Evolutionary conservation across 805 yeast genomes (phyloP), one percentile per base, ranked within the genome.

Genomic region (Metschnikowia arizonensis): DNA sequence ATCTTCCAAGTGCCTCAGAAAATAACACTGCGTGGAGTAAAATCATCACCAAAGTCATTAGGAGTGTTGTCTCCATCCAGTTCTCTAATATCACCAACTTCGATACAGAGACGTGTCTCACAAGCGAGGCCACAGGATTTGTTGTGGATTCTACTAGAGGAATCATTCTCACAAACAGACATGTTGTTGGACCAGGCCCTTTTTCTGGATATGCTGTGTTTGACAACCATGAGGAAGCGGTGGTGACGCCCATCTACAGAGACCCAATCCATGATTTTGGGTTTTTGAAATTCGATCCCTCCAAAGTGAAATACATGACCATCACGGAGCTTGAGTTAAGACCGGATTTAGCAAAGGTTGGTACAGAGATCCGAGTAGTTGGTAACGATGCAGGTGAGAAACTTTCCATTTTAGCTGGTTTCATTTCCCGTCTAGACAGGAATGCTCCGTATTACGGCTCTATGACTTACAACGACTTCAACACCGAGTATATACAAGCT

Each of bases 331-430:
- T 90, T 40, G 76, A 76, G 33, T 68, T 90, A 44, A 74, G 77
- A 52, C 97, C 97, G 0, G 91, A 87, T 14, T 71, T 84, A 48
- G 96, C 96, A 24, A 77, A 78, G 56, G 90, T 90, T n/a, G 97
- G 97, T 30, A 79, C 88, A 32, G 97, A 90, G 62, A 89, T 90
- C 58, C 77, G 97, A 58, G 96, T 90, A 24, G 90, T 90, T 31
- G 97, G 97, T 72, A 90, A 90, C 65, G 97, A 90, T 69, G 95
- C 96, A 11, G 97, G 97, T 60, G 97, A 90, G 63, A 89, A 90
- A 64, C 72, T 90, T 37, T 83, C 95, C 40, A 90, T 90, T 56
- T 70, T 89, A 55, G 79, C 96, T 1, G 97, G 97, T 28, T 88
- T 89, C 63, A 85, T 84, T 30, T 78, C 83, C 15, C 79, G 97